Percentiles rank a stretch among this genome's conserved stretches.
phyloP scores from a whole-genome alignment of 345 rosid genomes.

The Eucalyptus tenuipes region DNA sequence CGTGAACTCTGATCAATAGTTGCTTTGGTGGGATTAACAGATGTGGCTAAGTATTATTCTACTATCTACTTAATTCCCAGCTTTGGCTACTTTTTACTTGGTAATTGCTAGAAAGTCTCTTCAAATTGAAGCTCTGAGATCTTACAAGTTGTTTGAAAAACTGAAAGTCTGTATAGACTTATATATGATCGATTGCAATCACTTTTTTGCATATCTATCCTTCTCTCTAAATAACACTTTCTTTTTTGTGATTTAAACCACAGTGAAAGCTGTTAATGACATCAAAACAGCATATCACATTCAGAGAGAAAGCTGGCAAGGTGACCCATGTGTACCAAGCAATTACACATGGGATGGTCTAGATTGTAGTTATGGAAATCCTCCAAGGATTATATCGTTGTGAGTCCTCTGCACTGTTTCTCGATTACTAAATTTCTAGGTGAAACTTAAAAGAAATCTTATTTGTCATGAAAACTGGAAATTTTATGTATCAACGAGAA shows the following conservation, averaged over 20 bases:
- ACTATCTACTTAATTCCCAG: too few species aligned
- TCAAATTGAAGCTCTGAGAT: not conserved
- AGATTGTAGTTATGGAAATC: not conserved
- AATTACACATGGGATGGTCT: conserved; percentile 2
- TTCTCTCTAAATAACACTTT: accelerated
- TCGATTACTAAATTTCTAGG: not conserved
- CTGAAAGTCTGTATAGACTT: not conserved
- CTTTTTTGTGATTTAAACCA: not conserved
- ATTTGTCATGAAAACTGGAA: not conserved
- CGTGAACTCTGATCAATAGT: accelerated
- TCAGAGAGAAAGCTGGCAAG: conserved; percentile 7
- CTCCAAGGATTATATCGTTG: conserved; percentile 4
- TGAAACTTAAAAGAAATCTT: not conserved
- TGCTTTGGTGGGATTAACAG: too few species aligned
- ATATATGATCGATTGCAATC: not conserved
- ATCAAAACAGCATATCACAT: not conserved
- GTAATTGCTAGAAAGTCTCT: not conserved
- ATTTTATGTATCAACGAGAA: not conserved
- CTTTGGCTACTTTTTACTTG: not conserved
- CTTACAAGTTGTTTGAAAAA: not conserved
- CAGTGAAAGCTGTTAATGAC: conserved; percentile 15
- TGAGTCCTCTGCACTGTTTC: not conserved
- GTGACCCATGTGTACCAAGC: conserved; percentile 15
- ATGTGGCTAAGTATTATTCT: accelerated
- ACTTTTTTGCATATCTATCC: not conserved